These are phyloP conservation scores for Lepidium campestre DNA, from an alignment of 441 rosid species.

Conservation along the genomic window DNA sequence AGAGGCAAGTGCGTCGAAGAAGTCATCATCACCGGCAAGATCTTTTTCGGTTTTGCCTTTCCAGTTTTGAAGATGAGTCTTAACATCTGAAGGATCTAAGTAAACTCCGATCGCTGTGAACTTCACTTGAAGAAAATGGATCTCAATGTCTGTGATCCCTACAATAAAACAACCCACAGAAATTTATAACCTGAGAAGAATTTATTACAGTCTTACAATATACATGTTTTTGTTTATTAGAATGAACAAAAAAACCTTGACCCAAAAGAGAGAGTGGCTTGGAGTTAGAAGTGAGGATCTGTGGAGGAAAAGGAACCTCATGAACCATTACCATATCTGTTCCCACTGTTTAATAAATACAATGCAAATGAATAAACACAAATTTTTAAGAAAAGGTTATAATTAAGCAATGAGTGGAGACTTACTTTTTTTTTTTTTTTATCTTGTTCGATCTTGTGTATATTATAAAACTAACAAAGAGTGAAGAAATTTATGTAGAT, in stretches of 20 bases:
- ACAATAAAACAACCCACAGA: neutral
- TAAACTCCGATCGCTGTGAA: constrained; percentile 92
- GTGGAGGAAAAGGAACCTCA: constrained; percentile 64
- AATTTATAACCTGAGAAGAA: neutral
- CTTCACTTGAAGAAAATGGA: constrained; percentile 88
- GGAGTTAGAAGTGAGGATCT: constrained; percentile 47
- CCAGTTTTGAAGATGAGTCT: constrained; percentile 55
- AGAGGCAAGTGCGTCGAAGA: constrained; percentile 64
- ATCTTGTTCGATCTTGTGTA: too few species aligned
- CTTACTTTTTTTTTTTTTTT: too few species aligned
- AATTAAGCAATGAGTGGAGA: neutral
- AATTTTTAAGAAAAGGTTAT: neutral
- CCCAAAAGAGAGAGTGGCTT: constrained; percentile 67
- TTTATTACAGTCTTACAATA: neutral
- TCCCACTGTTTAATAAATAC: constrained; percentile 40
- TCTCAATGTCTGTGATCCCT: constrained; percentile 93
- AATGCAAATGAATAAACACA: neutral
- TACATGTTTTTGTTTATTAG: neutral
- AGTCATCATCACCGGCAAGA: constrained; percentile 65
- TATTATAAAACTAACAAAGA: neutral
- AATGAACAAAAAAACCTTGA: constrained; percentile 43
- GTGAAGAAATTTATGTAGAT: neutral
- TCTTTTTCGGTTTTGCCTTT: constrained; percentile 58
- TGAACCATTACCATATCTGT: constrained; percentile 66
- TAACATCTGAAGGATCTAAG: constrained; percentile 54